Evolutionary conservation across 257 asterid genomes (phyloP).

Genomic region (Jaltomata sinuosa): DNA sequence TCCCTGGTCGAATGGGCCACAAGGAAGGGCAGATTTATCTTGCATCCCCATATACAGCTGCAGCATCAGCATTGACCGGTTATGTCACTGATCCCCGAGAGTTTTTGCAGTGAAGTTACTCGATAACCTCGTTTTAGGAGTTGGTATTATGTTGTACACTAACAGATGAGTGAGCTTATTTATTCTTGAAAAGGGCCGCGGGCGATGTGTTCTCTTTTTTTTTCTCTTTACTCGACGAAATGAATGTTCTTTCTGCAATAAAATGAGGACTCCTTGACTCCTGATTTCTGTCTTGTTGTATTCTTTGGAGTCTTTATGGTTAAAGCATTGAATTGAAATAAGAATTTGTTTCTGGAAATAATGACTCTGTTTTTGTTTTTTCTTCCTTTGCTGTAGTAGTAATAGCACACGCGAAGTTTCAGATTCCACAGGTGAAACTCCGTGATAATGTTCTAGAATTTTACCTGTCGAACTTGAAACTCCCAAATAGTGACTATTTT

Average conservation of each 20-base stretch:
- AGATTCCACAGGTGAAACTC: neutral
- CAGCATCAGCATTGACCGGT: constrained; percentile 94
- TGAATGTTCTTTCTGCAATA: neutral
- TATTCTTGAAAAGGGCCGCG: neutral
- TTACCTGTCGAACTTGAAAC: neutral
- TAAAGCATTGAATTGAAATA: neutral
- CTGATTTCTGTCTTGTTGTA: neutral
- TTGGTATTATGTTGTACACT: neutral
- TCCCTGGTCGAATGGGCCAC: constrained; percentile 98
- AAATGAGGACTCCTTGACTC: neutral
- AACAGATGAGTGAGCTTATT: neutral
- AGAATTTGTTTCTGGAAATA: neutral
- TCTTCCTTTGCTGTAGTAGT: neutral
- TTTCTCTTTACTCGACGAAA: neutral
- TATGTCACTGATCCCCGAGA: constrained; percentile 93
- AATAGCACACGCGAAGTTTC: neutral
- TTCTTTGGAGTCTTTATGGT: neutral
- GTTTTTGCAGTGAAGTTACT: constrained; percentile 48
- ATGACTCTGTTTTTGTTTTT: neutral
- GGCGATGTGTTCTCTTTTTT: neutral
- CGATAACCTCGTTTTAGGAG: neutral
- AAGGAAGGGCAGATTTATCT: constrained; percentile 92
- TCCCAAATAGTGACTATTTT: neutral
- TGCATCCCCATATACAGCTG: constrained; percentile 99
- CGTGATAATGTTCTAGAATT: neutral